A percentile compares a stretch with the other conserved stretches of the same genome.
Evolutionary conservation across 1,139 yeast genomes (phyloP).

Genomic region (Suhomyces yuchorum): DNA sequence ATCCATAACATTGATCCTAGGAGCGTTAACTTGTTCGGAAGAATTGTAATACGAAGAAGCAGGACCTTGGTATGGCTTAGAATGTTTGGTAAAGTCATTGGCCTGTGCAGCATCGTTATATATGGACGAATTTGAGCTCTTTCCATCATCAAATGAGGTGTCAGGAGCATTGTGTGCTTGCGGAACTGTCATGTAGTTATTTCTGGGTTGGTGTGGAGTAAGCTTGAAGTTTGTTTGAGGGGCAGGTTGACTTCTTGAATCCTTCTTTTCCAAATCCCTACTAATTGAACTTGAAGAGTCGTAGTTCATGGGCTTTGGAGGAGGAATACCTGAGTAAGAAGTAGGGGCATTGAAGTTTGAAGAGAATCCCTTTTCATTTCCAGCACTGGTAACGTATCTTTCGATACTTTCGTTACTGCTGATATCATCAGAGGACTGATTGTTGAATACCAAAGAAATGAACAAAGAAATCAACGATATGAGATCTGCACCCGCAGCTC

Average conservation of each 20-base stretch:
- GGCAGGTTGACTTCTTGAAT: neutral
- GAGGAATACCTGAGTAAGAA: constrained; percentile 3
- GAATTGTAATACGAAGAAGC: constrained; percentile 13
- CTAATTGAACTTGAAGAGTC: constrained; percentile 11
- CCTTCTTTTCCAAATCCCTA: constrained; percentile 7
- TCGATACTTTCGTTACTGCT: constrained; percentile 8
- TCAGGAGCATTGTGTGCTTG: neutral
- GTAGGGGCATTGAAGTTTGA: constrained; percentile 7
- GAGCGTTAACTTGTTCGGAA: constrained; percentile 1
- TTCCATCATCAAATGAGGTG: neutral
- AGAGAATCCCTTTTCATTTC: constrained; percentile 7
- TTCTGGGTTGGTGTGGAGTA: constrained; percentile 8
- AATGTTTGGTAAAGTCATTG: constrained; percentile 35
- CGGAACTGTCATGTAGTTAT: neutral
- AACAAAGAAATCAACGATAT: constrained; percentile 32
- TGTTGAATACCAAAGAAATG: constrained; percentile 25
- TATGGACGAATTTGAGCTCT: constrained; percentile 28
- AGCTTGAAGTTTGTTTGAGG: constrained; percentile 5
- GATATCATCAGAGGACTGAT: constrained; percentile 8
- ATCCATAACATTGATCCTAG: constrained; percentile 9
- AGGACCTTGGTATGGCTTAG: constrained; percentile 9
- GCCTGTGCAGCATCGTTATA: constrained; percentile 41
- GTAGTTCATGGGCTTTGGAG: constrained; percentile 4
- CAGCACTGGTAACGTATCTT: constrained; percentile 1
- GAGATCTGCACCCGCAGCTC: constrained; percentile 60